A percentile compares a stretch with the other conserved stretches of the same genome.
Evolutionary conservation across 1,139 yeast genomes (phyloP).

Genomic region (Wickerhamiella pararugosa): DNA sequence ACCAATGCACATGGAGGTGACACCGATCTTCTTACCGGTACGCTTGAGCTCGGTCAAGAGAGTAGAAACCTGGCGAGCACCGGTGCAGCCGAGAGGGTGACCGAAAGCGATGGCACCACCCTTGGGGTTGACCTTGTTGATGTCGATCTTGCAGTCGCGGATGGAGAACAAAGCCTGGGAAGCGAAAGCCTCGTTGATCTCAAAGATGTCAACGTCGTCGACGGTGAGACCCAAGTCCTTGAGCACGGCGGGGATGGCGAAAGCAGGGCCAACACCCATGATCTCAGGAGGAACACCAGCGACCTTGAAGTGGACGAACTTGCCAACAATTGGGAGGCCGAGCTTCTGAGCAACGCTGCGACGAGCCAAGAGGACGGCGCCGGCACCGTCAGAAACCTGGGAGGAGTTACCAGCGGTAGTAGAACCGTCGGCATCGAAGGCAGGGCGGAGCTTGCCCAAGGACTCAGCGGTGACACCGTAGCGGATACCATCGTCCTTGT

Average conservation of each 20-base stretch:
- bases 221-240: constrained; percentile 46
- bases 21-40: constrained; percentile 61
- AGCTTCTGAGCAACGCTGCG: constrained; percentile 73
- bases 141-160: constrained; percentile 48
- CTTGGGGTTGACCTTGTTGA: constrained; percentile 64
- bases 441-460: constrained; percentile 63
- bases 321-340: constrained; percentile 53
- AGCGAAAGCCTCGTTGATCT: constrained; percentile 93
- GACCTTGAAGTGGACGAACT: constrained; percentile 58
- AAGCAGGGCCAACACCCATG: constrained; percentile 96
- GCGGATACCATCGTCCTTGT: constrained; percentile 85
- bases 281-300: constrained; percentile 94
- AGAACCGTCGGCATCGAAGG: constrained; percentile 69
- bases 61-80: constrained; percentile 89
- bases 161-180: constrained; percentile 80
- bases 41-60: constrained; percentile 58
- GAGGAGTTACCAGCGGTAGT: constrained; percentile 96
- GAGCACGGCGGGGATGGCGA: constrained; percentile 75
- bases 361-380: constrained; percentile 72
- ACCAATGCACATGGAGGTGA: constrained; percentile 93
- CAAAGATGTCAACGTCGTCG: constrained; percentile 59
- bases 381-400: constrained; percentile 92
- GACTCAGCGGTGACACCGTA: constrained; percentile 68
- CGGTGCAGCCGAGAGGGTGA: constrained; percentile 92
- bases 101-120: constrained; percentile 97